Evolutionary conservation across 2,329 filamentous ascomycete species (phyloP).

Genomic region (Delphinella strobiligena): DNA sequence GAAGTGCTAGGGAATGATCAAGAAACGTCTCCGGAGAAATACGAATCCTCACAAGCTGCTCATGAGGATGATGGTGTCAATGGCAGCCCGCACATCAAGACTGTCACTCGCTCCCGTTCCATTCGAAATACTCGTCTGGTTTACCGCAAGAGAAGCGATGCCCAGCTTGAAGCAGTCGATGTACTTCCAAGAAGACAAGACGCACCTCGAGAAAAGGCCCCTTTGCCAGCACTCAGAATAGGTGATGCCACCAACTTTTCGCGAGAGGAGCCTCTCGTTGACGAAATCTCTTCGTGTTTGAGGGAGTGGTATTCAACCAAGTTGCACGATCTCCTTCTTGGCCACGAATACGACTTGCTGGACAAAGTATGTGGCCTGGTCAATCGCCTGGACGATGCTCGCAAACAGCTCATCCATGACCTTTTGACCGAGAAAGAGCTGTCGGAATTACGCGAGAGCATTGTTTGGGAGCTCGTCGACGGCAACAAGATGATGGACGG

Average conservation of each 20-base stretch:
- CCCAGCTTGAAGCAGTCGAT: conserved; percentile 6
- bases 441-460: conserved; percentile 67
- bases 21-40: conserved; percentile 8
- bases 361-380: conserved; percentile 74
- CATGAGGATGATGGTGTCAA: conserved; percentile 1
- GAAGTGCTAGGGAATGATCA: no score
- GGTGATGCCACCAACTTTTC: conserved; percentile 94
- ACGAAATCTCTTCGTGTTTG: conserved; percentile 93
- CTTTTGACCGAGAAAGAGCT: conserved; percentile 83
- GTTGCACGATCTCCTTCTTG: conserved; percentile 78
- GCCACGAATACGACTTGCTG: conserved; percentile 66
- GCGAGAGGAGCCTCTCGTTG: conserved; percentile 76
- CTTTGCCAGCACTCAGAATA: conserved; percentile 94
- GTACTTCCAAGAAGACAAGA: conserved; percentile 46
- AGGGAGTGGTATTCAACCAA: conserved; percentile 98
- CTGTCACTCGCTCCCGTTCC: not conserved
- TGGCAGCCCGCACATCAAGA: no score
- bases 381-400: conserved; percentile 67
- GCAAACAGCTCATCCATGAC: conserved; percentile 86
- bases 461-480: conserved; percentile 87
- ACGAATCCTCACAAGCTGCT: conserved; percentile 2
- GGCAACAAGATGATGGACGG: conserved; percentile 91
- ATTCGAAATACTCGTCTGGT: conserved; percentile 2
- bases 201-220: conserved; percentile 69
- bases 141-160: conserved; percentile 1